A percentile compares a stretch with the other conserved stretches of the same genome.
Evolutionary conservation across 495 filamentous ascomycete species (phyloP).

Genomic region (Penicillium samsonianum): DNA sequence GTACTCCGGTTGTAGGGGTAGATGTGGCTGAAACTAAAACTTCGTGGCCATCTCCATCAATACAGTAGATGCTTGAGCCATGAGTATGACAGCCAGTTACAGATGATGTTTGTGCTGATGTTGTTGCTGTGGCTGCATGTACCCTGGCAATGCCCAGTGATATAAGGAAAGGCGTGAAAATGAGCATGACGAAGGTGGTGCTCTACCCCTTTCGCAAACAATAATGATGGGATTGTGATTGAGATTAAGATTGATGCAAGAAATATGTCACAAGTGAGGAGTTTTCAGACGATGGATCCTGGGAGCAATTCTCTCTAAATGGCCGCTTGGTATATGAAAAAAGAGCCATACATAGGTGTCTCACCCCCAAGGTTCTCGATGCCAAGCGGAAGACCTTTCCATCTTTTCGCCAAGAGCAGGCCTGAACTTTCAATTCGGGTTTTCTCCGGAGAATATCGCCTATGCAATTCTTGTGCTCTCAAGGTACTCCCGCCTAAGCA

Average conservation of each 20-base stretch:
- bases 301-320: not conserved
- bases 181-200: slow-evolving; percentile 8
- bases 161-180: slow-evolving; percentile 17
- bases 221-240: not conserved
- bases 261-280: not conserved
- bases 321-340: not conserved
- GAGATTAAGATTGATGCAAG: not conserved
- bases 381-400: slow-evolving; percentile 20
- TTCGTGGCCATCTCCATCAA: slow-evolving; percentile 40
- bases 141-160: slow-evolving; percentile 11
- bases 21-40: slow-evolving; percentile 40
- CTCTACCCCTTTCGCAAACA: not conserved
- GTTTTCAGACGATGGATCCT: not conserved
- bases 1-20: slow-evolving; percentile 46
- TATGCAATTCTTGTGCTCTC: slow-evolving; percentile 10
- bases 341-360: not conserved
- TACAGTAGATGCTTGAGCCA: slow-evolving; percentile 43
- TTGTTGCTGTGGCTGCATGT: slow-evolving; percentile 23
- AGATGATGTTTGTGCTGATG: slow-evolving; percentile 26
- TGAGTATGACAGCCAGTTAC: slow-evolving; percentile 46
- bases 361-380: slow-evolving; percentile 15
- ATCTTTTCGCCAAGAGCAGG: slow-evolving; percentile 15
- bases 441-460: slow-evolving; percentile 6
- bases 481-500: slow-evolving; percentile 27
- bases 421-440: not conserved